Conservation (phyloP, 2,329 filamentous ascomycete genomes). For the Moelleriella libera region DNA sequence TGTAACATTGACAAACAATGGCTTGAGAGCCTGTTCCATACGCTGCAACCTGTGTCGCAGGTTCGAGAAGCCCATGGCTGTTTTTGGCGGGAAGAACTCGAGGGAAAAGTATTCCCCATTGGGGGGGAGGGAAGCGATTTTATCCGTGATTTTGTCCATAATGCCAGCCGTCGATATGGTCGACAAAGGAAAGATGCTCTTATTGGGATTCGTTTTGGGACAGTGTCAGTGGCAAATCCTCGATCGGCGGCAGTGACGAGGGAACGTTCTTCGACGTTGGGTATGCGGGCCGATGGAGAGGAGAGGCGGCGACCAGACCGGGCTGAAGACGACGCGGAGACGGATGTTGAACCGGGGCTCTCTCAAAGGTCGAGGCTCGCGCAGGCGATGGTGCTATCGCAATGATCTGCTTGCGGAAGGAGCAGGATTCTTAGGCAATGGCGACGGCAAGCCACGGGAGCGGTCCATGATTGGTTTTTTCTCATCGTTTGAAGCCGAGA, state of each 20-base stretch:
- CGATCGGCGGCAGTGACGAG: not conserved
- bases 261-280: too few species aligned
- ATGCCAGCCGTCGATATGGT: not conserved
- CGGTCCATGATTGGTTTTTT: not conserved
- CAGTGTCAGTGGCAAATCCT: not conserved
- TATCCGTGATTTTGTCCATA: constrained; percentile 88
- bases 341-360: not conserved
- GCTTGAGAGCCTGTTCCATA: constrained; percentile 83
- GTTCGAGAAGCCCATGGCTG: constrained; percentile 87
- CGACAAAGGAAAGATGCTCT: too few species aligned
- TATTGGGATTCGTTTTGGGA: too few species aligned
- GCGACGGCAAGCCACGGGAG: not conserved
- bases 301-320: not conserved
- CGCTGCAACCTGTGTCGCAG: constrained; percentile 84
- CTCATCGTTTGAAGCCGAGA: not conserved
- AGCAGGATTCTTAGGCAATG: not conserved
- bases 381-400: not conserved
- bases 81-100: constrained; percentile 99
- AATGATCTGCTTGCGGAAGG: not conserved
- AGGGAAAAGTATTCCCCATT: constrained; percentile 83
- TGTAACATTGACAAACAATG: constrained; percentile 91
- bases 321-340: not conserved
- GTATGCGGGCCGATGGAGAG: not conserved
- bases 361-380: not conserved
- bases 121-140: constrained; percentile 78